Conservation (phyloP, 2,329 filamentous ascomycete species). For the Fusarium poae region DNA sequence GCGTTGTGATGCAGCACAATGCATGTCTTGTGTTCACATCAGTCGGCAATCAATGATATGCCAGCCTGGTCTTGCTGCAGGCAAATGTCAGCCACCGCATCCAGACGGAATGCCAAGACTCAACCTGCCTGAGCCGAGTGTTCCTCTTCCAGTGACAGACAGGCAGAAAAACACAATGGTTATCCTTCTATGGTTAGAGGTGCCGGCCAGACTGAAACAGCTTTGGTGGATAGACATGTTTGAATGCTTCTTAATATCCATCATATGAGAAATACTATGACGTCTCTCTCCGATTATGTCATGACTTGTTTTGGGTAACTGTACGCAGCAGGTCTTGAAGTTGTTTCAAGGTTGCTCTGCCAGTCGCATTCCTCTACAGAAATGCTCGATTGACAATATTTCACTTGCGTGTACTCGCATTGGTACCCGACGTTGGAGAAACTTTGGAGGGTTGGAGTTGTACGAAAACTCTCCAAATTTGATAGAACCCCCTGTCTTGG, state of each 20-base stretch:
- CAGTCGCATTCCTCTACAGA: conserved; percentile 7
- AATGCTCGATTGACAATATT: conserved; percentile 15
- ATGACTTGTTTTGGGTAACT: background rate
- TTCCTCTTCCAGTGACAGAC: conserved; percentile 16
- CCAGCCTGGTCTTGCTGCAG: background rate
- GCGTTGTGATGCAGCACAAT: conserved; percentile 39
- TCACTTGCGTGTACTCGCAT: conserved; percentile 29
- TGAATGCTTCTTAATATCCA: background rate
- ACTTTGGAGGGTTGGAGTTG: conserved; percentile 18
- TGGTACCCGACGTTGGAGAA: conserved; percentile 18
- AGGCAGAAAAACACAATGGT: background rate
- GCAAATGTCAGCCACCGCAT: conserved; percentile 16
- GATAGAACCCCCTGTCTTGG: conserved; percentile 22
- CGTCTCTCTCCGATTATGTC: conserved; percentile 12
- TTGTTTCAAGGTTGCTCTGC: conserved; percentile 9
- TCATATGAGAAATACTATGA: conserved; percentile 8
- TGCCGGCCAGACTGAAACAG: background rate
- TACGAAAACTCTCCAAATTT: conserved; percentile 23
- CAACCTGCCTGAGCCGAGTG: conserved; percentile 9
- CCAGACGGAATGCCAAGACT: conserved; percentile 31
- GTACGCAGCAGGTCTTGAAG: background rate
- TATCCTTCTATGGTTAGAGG: conserved; percentile 9
- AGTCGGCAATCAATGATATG: conserved; percentile 14
- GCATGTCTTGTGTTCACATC: conserved; percentile 36
- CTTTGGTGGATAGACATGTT: background rate